Base-by-base conservation (phyloP, 164 flowering plant genomes). In the Dillenia suffruticosa region DNA sequence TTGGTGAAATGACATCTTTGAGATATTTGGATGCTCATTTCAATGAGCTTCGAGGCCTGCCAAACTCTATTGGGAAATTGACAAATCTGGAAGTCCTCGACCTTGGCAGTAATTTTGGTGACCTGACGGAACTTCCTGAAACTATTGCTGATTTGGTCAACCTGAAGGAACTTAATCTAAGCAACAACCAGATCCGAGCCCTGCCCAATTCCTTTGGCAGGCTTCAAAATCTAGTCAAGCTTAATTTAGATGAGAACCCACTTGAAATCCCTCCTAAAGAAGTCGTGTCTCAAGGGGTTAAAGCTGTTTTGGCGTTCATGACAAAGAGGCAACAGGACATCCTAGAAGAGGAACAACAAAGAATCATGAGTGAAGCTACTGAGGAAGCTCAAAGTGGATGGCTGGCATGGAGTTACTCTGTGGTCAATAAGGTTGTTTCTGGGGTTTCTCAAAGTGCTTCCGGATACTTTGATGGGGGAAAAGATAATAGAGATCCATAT, bases 221-320 rank as follows among this genome's bases (percentile, higher is more conserved):
- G 57, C 88, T 94, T 32, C 84, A 81, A 55, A 89, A 77, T 32
- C 68, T 94, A 59, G 73, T 66, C 52, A 86, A 87, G 68, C 96
- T 94, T 53, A 91, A 91, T 61, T 44, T 94, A 75, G 97, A 89
- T 9, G 79, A 84, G 62, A 94, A 94, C 72, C 97, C 99, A 15
- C 63, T 94, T 17, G 77, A 68, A 10, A 69, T 83, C 43, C 99
- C 99, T 13, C 97, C 99, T 0, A 5, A 48, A 62, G 92, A 86
- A 57, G 60, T 88, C 52, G 90, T 82, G 66, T 76, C 72, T 13
- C 54, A 75, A 63, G 99, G 99, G 22, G 90, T 84, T 65, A 89
- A 84, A 65, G 90, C 89, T 63, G 85, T 94, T 10, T 89, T 82
- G 76, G 60, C 54, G 24, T 94, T 77, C 63, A 94, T 94, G 99